Base-by-base conservation (phyloP, 805 yeast genomes). In the Candida parachauliodes region DNA sequence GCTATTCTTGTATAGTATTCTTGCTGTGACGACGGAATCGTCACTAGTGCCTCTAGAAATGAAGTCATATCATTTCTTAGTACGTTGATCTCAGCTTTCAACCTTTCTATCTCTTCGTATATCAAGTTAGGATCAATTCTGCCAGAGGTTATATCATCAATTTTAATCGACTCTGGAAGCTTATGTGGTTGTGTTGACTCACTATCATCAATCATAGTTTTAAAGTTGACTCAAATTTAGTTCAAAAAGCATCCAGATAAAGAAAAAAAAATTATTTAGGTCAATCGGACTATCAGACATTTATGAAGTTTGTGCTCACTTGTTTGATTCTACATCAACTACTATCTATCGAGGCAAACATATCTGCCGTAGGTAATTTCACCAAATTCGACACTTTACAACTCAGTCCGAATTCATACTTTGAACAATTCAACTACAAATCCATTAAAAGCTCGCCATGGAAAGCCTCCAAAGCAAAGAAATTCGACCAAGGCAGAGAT, bases 341-440 rank as follows among this genome's bases (percentile, higher is more conserved):
- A 22, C 28, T 21, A 16, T 12, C 16, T 7, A 26, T 14, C 7
- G 8, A 18, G n/a, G 30, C 26, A n/a, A 25, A 21, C 5, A 12
- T 22, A 15, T 21, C 10, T 8, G 10, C 10, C 10, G 10, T 10
- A 10, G 7, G 9, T 21, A 30, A 26, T 25, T 18, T 14, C 28
- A 20, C 35, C 23, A 27, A 19, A 4, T 68, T 67, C 36, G 63
- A 68, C 31, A 50, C 47, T 11, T 51, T 60, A 8, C 37, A 47
- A 24, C 55, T 77, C 8, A 41, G 62, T 5, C 34, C 54, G 1
- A 69, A 68, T 12, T 67, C 85, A 2, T 75, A 80, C 51, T 79
- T 80, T 48, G 93, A 85, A 57, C 84, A 81, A 49, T 85, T 85
- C 46, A 47, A 43, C 18, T 53, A 54, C 35, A 36, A 41, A 4